These are phyloP conservation scores for Rhodotorula sp. DNA, from an alignment of 1,284 basidiomycete genomes.

Conservation along the genomic window DNA sequence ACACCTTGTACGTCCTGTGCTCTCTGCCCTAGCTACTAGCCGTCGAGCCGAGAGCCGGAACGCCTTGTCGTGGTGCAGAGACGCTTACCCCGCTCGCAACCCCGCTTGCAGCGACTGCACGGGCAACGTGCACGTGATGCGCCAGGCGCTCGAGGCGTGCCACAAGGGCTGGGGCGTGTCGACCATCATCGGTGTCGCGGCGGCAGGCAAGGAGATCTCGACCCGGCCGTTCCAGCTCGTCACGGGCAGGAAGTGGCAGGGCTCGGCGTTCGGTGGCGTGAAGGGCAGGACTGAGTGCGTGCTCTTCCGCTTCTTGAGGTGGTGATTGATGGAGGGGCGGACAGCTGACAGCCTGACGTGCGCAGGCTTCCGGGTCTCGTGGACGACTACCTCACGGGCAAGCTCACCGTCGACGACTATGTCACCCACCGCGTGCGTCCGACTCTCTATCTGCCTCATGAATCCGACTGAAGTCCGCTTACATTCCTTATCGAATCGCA, in stretches of 20 bases:
- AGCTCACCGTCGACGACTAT: constrained; percentile 53
- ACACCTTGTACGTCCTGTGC: constrained; percentile 65
- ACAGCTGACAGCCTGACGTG: fast-evolving
- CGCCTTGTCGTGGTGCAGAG: too few relatives aligned
- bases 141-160: constrained; percentile 90
- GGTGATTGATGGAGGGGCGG: neutral
- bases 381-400: constrained; percentile 46
- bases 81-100: neutral
- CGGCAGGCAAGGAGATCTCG: constrained; percentile 90
- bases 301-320: neutral
- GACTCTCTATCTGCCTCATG: constrained; percentile 6
- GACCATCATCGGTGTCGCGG: constrained; percentile 74
- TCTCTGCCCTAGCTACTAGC: neutral
- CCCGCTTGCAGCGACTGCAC: constrained; percentile 69
- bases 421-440: constrained; percentile 51
- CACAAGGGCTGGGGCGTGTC: constrained; percentile 97
- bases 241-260: constrained; percentile 95
- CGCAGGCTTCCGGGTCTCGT: constrained; percentile 46
- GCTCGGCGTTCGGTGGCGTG: constrained; percentile 94
- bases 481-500: neutral
- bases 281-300: constrained; percentile 84
- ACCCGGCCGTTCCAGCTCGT: constrained; percentile 84
- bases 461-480: neutral
- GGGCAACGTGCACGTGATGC: constrained; percentile 95
- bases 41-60: too few relatives aligned